phyloP scores from a whole-genome alignment of 345 rosid species.

The Arabis hirsuta region DNA sequence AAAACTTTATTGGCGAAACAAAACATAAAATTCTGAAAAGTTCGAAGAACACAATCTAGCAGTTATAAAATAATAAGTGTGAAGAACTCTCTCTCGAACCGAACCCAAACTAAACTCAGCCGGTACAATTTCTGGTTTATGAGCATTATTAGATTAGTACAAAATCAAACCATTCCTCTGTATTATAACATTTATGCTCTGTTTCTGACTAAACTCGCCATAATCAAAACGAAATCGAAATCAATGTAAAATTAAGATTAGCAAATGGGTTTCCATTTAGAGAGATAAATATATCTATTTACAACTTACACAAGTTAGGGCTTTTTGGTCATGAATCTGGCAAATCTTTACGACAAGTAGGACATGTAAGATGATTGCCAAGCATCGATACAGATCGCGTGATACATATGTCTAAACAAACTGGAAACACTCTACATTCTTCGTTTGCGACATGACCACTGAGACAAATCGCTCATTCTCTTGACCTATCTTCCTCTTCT shows the following conservation, averaged over 20 bases:
- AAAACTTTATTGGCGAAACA: too few relatives aligned
- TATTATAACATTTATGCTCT: neutral
- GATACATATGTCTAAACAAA: constrained; percentile 44
- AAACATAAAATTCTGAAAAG: too few relatives aligned
- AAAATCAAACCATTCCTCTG: neutral
- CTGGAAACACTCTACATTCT: constrained; percentile 41
- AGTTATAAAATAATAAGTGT: too few relatives aligned
- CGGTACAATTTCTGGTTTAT: too few relatives aligned
- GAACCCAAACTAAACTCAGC: too few relatives aligned
- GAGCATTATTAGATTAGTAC: too few relatives aligned
- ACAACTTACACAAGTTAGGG: neutral
- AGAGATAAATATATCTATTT: constrained; percentile 26
- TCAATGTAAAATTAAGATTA: neutral
- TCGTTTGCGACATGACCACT: constrained; percentile 31
- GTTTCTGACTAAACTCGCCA: neutral
- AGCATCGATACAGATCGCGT: constrained; percentile 37
- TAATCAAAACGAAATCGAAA: too few relatives aligned
- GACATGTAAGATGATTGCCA: constrained; percentile 49
- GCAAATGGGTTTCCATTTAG: constrained; percentile 5
- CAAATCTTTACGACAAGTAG: constrained; percentile 41
- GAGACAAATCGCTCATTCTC: constrained; percentile 43
- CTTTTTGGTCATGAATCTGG: constrained; percentile 28
- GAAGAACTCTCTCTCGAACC: too few relatives aligned
- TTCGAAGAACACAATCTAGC: too few relatives aligned
- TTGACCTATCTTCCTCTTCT: constrained; percentile 3